phyloP scores from a whole-genome alignment of 768 basidiomycete genomes.

The Coprinopsis sp. region DNA sequence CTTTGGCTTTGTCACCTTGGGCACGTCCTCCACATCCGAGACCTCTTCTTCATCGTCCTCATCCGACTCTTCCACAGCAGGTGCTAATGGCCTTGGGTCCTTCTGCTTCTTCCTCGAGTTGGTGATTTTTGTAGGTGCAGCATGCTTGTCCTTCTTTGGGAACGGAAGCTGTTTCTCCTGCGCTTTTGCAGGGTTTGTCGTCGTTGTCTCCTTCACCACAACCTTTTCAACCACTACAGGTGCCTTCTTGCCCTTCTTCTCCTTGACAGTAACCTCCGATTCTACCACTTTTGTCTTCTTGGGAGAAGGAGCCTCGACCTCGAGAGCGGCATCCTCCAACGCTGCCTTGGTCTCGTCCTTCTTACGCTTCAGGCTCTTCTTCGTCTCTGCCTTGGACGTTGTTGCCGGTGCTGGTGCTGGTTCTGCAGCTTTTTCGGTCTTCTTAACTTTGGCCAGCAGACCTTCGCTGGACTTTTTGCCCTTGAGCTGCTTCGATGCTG shows the following conservation, averaged over 20 bases:
- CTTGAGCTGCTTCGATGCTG: constrained; percentile 1
- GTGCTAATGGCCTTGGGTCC: not conserved
- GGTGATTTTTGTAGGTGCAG: not conserved
- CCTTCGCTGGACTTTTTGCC: not conserved
- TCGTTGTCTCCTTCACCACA: constrained; percentile 11
- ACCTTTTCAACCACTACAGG: constrained; percentile 7
- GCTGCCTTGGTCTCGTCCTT: constrained; percentile 17
- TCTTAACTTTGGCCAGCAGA: no score
- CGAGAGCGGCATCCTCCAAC: constrained; percentile 11
- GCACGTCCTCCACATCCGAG: constrained; percentile 11
- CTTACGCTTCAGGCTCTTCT: constrained; percentile 28
- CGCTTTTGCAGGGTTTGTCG: constrained; percentile 7
- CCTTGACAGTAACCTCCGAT: constrained; percentile 8
- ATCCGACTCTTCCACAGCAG: constrained; percentile 8
- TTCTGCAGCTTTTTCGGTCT: constrained; percentile 16
- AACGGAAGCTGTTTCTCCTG: not conserved
- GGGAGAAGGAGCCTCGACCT: constrained; percentile 3
- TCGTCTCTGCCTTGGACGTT: constrained; percentile 12
- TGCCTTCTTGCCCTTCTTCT: constrained; percentile 25
- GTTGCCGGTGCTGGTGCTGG: constrained; percentile 14
- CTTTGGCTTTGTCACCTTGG: constrained; percentile 16
- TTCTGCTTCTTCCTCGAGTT: constrained; percentile 4
- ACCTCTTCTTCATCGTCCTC: constrained; percentile 9
- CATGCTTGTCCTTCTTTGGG: not conserved
- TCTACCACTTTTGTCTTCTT: constrained; percentile 2